A percentile compares a stretch with the other conserved stretches of the same genome.
Conservation (phyloP, 2,329 filamentous ascomycete species). For the Fusarium sp. region DNA sequence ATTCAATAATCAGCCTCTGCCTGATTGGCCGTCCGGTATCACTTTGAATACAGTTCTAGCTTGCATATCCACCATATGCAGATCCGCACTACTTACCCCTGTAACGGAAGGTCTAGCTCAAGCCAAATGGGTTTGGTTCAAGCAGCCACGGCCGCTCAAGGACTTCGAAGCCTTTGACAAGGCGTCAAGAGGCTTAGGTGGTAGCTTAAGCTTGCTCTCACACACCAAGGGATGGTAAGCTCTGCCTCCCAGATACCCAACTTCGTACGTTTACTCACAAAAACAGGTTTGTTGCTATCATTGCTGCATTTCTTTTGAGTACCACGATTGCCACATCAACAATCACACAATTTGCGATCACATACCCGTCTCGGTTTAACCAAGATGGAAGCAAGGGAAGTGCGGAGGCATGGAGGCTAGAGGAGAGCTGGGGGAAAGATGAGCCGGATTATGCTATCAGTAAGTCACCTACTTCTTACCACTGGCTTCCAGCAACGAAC, state of each 20-base stretch:
- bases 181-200: not conserved
- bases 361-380: not conserved
- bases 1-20: not conserved
- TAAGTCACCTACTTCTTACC: not conserved
- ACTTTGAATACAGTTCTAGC: not conserved
- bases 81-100: not conserved
- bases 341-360: not conserved
- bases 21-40: not conserved
- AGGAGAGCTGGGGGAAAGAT: not conserved
- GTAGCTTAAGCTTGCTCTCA: not conserved
- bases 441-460: not conserved
- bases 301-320: not conserved
- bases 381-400: not conserved
- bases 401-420: not conserved
- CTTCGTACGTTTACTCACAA: not conserved
- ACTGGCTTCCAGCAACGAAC: not conserved
- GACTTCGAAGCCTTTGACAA: not conserved
- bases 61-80: not conserved
- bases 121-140: conserved; percentile 6
- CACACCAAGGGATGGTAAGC: not conserved
- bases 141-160: not conserved
- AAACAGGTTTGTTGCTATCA: not conserved
- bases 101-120: conserved; percentile 1
- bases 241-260: not conserved
- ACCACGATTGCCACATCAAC: conserved; percentile 1